phyloP scores from a whole-genome alignment of 2,329 filamentous ascomycete genomes.

The Tolypocladium sp. region DNA sequence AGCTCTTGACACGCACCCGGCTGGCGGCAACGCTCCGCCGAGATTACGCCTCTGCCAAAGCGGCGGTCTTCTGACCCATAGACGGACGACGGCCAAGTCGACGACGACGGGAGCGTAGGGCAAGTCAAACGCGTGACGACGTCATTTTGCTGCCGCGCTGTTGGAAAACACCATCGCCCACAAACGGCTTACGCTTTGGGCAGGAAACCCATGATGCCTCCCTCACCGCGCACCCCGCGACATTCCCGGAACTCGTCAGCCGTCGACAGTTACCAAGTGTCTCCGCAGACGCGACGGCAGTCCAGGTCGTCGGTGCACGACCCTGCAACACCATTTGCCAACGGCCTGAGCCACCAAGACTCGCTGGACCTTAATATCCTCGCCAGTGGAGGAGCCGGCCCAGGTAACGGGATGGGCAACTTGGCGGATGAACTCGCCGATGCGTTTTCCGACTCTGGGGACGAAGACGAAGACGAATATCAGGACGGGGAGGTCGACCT shows the following conservation, averaged over 20 bases:
- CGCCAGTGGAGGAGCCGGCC: conserved; percentile 28
- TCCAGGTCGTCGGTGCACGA: conserved; percentile 45
- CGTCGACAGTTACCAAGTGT: conserved; percentile 38
- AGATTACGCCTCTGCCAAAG: not conserved
- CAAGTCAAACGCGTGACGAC: not conserved
- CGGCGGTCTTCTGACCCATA: not conserved
- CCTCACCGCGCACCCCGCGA: conserved; percentile 44
- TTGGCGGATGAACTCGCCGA: conserved; percentile 74
- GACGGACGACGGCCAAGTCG: not conserved
- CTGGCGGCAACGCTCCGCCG: not conserved
- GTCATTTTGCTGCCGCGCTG: not conserved
- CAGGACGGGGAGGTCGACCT: conserved; percentile 27
- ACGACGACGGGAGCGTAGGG: not conserved
- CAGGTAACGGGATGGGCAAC: conserved; percentile 58
- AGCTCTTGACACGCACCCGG: not conserved
- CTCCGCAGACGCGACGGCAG: conserved; percentile 35
- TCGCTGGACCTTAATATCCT: conserved; percentile 36
- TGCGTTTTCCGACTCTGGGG: conserved; percentile 57
- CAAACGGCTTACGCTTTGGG: not conserved
- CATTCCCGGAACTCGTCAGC: conserved; percentile 51
- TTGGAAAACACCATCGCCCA: not conserved
- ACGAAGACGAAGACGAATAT: conserved; percentile 50
- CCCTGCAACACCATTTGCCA: conserved; percentile 36
- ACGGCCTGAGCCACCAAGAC: conserved; percentile 40
- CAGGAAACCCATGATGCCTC: conserved; percentile 16